phyloP scores from a whole-genome alignment of 148 eudicot genomes.

The Talinum fruticosum region DNA sequence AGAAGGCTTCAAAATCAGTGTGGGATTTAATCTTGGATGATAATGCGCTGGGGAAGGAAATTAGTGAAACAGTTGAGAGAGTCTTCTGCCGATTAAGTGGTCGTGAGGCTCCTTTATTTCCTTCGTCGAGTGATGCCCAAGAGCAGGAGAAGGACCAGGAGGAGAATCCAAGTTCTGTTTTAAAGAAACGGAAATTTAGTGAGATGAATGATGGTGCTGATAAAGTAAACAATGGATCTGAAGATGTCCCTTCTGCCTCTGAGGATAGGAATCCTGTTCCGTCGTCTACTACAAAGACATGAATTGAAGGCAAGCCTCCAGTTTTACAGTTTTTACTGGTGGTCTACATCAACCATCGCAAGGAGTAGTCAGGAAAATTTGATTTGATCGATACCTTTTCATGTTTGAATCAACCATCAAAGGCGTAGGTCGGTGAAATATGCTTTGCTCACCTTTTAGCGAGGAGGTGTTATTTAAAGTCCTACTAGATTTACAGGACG shows the following conservation, averaged over 20 bases:
- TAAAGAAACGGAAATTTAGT: slow-evolving; percentile 58
- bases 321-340: not conserved
- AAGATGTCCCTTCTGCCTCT: slow-evolving; percentile 22
- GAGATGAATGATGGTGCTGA: slow-evolving; percentile 49
- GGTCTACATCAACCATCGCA: not conserved
- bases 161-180: slow-evolving; percentile 40
- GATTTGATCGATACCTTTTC: not conserved
- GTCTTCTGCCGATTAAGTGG: slow-evolving; percentile 92
- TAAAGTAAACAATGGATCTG: slow-evolving; percentile 28
- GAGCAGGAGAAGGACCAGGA: slow-evolving; percentile 39
- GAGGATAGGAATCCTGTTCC: slow-evolving; percentile 23
- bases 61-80: slow-evolving; percentile 80
- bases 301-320: not conserved
- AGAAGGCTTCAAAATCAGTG: slow-evolving; percentile 93
- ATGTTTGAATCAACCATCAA: not conserved
- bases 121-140: slow-evolving; percentile 41
- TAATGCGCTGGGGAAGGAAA: slow-evolving; percentile 77
- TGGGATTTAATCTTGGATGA: slow-evolving; percentile 89
- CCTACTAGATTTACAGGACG: too few relatives aligned
- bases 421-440: not conserved
- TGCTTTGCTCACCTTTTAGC: too few relatives aligned
- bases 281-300: slow-evolving; percentile 9
- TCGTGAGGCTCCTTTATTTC: slow-evolving; percentile 68
- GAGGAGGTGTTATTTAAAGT: too few relatives aligned
- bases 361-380: not conserved